A percentile compares a stretch with the other conserved stretches of the same genome.
Evolutionary conservation across 108 stramenopile species (phyloP).

Genomic region (Bacterosira constricta): DNA sequence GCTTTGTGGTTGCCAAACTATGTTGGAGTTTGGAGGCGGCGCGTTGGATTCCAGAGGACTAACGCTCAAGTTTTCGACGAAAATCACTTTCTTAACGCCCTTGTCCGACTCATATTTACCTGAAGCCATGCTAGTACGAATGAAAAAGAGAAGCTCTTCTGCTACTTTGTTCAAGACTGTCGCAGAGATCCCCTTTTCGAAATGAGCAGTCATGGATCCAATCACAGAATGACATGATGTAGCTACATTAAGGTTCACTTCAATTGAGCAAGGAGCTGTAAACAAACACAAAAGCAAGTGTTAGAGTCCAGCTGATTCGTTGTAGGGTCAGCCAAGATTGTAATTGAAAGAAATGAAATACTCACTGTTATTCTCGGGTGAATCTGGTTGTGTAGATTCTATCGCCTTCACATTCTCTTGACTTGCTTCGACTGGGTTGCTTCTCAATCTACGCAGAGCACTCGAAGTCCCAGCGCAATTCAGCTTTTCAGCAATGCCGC

Average conservation of each 20-base stretch:
- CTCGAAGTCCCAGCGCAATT: conserved; percentile 16
- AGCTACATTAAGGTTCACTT: conserved; percentile 10
- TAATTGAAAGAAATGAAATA: not conserved
- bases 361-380: conserved; percentile 10
- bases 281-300: too few relatives aligned
- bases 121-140: conserved; percentile 34
- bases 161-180: not conserved
- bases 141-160: conserved; percentile 25
- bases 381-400: conserved; percentile 14
- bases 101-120: conserved; percentile 26
- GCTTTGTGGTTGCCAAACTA: not conserved
- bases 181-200: conserved; percentile 12
- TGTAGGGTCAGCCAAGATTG: not conserved
- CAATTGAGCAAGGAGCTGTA: conserved; percentile 31
- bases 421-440: not conserved
- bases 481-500: conserved; percentile 15
- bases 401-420: conserved; percentile 22
- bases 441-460: not conserved
- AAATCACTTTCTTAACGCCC: conserved; percentile 35
- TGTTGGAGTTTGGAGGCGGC: not conserved
- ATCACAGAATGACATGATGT: conserved; percentile 38
- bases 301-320: too few relatives aligned
- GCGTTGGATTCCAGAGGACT: conserved; percentile 1
- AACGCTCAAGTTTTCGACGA: conserved; percentile 15
- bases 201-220: conserved; percentile 26